Base-by-base conservation (phyloP, 2,329 filamentous ascomycete species). In the Fusarium hostae region DNA sequence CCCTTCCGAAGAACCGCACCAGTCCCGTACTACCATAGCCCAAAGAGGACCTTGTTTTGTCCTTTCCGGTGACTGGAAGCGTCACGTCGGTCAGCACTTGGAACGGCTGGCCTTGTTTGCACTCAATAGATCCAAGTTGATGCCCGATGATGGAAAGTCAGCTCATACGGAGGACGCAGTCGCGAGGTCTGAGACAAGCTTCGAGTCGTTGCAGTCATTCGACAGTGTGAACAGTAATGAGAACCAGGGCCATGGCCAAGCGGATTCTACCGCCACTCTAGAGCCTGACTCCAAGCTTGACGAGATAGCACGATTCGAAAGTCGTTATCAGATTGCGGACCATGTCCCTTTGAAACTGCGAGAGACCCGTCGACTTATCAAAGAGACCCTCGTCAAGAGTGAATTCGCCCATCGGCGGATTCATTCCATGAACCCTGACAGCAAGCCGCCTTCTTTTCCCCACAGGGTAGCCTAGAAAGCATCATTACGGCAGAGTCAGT, bases 1-100 rank as follows among this genome's bases (percentile, higher is more conserved):
- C 26, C 12, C 16, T 4, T 20, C 2, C 0, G 22, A 35, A 20
- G 12, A 10, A 8, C 3, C n/a, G 4, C 16, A 24, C 1, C 5
- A 20, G 2, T 5, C 7, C 9, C 30, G 20, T 26, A 16, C 13
- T 26, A 24, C 12, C 3, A 26, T 26, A 2, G 15, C 11, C 2
- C 11, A 51, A 3, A 26, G 8, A 35, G 30, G 10, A 5, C n/a
- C 47, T 20, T 35, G 10, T 9, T 9, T 26, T 5, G 18, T 51
- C 3, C 16, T 5, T 15, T 35, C 5, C 10, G 15, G 7, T n/a
- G 24, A n/a, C 11, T 11, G 26, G 48, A 51, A 51, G 11, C 32
- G 22, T 2, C 48, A 51, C 8, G 9, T 37, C 9, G 48, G 48
- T 8, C 32, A 51, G 6, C 48, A 51, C 6, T 13, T 51, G 18